Evolutionary conservation across 2,329 filamentous ascomycete species (phyloP), one percentile per base, ranked within the genome.

Genomic region (Kalmusia sp.): DNA sequence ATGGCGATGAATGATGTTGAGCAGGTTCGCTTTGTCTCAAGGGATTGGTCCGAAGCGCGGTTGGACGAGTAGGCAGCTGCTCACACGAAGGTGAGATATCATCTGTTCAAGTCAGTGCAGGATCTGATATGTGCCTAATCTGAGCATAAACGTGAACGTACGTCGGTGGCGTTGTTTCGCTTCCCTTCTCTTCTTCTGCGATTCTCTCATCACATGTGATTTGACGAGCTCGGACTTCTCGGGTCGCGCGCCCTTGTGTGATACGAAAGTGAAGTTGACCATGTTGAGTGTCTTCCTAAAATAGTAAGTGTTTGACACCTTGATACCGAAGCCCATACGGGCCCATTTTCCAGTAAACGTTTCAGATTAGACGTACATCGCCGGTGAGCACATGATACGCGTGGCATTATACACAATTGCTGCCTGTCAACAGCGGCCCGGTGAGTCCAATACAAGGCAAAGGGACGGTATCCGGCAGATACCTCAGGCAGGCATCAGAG

Each of bases 181-280:
- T 52, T 60, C 57, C 49, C 52, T 52, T 49, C 59, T 52, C 52
- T 40, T 58, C 41, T 49, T 60, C 34, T 62, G 59, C 3, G 52
- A 56, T 37, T 62, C 59, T 28, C 59, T 48, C 59, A 62, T 62
- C 12, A 62, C 57, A 52, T 62, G 59, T 9, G 59, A 58, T 43
- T 62, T 62, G 17, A 62, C 59, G 3, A 62, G 47, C 46, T 54
- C 59, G 1, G 48, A 49, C 33, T 52, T 50, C 41, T 60, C 59
- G 9, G 59, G 59, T n/a, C 59, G 49, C 15, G 57, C 57, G 1
- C 59, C 59, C 21, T 60, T 58, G 51, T 62, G 59, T n/a, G 57
- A 43, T 9, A 62, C 59, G 28, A 62, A 62, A 2, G 59, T 62
- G 44, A 62, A 60, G 35, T 59, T 62, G 5, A 49, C 47, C 51